Evolutionary conservation across 768 basidiomycete genomes (phyloP), one percentile per base, ranked within the genome.

Genomic region (Favolaschia claudopus): DNA sequence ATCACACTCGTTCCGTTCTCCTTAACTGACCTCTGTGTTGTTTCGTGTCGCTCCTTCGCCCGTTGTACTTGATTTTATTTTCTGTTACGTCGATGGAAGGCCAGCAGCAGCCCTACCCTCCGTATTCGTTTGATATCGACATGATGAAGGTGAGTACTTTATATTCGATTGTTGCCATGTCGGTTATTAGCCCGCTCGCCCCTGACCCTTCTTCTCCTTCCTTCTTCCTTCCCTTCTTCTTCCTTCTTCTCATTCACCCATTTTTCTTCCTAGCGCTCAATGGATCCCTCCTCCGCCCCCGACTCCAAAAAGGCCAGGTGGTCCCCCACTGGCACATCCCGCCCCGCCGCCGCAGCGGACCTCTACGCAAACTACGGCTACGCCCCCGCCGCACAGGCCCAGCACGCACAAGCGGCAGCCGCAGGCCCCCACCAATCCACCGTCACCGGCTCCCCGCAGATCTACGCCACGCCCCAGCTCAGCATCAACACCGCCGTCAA

Each of bases 281-380:
- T 94, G 85, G 93, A 94, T 75, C 72, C 89, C 72, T 82, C 86
- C 65, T 88, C 87, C 68, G 91, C 89, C 68, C 91, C 90, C 64
- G 91, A 92, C 75, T 82, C 89, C 53, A 95, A 95, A 85, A 95
- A 95, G 77, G 88, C 93, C 57, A 89, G 93, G 66, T 93, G 92
- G 92, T 92, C 91, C 27, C 90, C 91, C 49, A 87, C 83, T 47
- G 86, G 81, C 70, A 69, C 76, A 33, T 77, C 80, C 66, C 70
- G 79, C 43, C 74, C 76, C 55, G 72, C 74, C 37, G 74, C 70
- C 54, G 54, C 73, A 17, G 71, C 74, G 40, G 89, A 92, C 71
- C 84, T 87, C 22, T 93, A 91, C 70, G 90, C 91, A 59, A 93
- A 93, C 81, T 93, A 93, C 67, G 92, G 92, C 62, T 94, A 93